phyloP scores from a whole-genome alignment of 257 asterid species.

The Leonotis leonurus region DNA sequence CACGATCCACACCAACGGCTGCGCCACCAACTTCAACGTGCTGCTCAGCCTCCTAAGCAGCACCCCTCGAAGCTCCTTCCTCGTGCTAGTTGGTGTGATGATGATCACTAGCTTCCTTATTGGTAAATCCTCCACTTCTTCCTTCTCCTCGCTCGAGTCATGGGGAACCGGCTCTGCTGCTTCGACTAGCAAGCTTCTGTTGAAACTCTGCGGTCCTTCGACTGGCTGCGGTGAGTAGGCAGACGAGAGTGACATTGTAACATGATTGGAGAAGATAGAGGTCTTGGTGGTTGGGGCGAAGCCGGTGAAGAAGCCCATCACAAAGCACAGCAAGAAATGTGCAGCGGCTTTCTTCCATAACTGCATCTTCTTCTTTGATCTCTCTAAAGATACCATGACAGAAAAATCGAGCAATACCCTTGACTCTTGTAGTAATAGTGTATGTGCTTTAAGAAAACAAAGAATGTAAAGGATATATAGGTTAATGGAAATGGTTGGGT shows the following conservation, averaged over 20 bases:
- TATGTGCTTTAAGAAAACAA: not conserved
- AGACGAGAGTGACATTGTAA: conserved; percentile 16
- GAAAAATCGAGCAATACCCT: not conserved
- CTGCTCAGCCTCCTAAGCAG: conserved; percentile 52
- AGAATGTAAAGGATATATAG: not conserved
- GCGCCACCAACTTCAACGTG: conserved; percentile 67
- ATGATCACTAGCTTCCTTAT: conserved; percentile 49
- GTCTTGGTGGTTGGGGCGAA: conserved; percentile 62
- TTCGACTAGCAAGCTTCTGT: conserved; percentile 25
- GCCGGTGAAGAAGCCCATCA: conserved; percentile 90
- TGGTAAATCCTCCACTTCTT: conserved; percentile 10
- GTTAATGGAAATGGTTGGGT: conserved; percentile 25
- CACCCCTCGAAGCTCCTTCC: conserved; percentile 31
- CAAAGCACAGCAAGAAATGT: conserved; percentile 71
- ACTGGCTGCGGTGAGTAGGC: conserved; percentile 40
- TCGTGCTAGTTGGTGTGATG: conserved; percentile 61
- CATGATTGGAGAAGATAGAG: conserved; percentile 24
- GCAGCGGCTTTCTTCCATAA: conserved; percentile 69
- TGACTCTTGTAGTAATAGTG: not conserved
- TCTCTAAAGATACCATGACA: conserved; percentile 55
- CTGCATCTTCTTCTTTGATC: conserved; percentile 71
- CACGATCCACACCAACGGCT: conserved; percentile 78
- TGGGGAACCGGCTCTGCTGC: conserved; percentile 19
- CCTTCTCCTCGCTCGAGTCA: not conserved
- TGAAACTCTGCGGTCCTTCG: conserved; percentile 21